Evolutionary conservation across 805 yeast genomes (phyloP).

Genomic region (Pichia cephalocereana): DNA sequence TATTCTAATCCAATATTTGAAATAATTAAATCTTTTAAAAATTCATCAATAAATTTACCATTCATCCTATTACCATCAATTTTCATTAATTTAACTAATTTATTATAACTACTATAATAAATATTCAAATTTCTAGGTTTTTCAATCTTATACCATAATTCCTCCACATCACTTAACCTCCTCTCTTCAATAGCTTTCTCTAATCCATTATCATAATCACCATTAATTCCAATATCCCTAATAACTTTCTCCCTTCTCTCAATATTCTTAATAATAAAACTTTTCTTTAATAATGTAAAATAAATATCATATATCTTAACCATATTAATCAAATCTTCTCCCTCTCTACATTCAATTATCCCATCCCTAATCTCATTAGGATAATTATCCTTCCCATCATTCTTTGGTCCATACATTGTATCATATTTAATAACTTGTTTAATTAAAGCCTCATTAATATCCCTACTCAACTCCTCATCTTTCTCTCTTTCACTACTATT

Average conservation of each 20-base stretch:
- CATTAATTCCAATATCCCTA: not conserved
- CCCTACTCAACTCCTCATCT: not conserved
- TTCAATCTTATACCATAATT: conserved; percentile 4
- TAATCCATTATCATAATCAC: not conserved
- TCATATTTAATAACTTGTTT: conserved; percentile 16
- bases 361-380: conserved; percentile 1
- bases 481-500: not conserved
- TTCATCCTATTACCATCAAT: not conserved
- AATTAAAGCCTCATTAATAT: conserved; percentile 9
- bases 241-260: not conserved
- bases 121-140: conserved; percentile 5
- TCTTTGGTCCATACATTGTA: conserved; percentile 7
- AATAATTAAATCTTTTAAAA: conserved; percentile 1
- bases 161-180: not conserved
- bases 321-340: conserved; percentile 2
- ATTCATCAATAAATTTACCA: conserved; percentile 2
- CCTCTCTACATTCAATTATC: conserved; percentile 1
- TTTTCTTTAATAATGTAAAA: conserved; percentile 1
- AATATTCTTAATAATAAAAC: not conserved
- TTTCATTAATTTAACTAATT: not conserved
- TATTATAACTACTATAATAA: not conserved
- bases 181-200: not conserved
- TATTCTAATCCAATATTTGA: not conserved
- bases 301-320: conserved; percentile 1
- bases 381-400: not conserved